These are phyloP conservation scores for Penicillium tannophilum DNA, from an alignment of 495 filamentous ascomycete species.

Conservation along the genomic window DNA sequence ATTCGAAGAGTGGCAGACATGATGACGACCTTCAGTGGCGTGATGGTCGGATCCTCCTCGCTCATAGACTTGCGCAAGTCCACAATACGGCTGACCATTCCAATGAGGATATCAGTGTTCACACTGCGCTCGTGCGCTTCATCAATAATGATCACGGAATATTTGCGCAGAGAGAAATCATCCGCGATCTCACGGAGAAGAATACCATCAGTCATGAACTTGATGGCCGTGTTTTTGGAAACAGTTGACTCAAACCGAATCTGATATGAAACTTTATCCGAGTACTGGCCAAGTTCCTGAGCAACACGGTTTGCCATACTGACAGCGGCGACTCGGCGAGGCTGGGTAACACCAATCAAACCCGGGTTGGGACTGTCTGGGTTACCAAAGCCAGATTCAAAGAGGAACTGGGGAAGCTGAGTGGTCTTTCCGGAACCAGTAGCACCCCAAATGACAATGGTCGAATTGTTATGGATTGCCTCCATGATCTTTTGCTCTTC, in stretches of 20 bases:
- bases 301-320: slow-evolving; percentile 93
- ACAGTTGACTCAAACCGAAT: slow-evolving; percentile 91
- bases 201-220: slow-evolving; percentile 99
- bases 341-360: slow-evolving; percentile 94
- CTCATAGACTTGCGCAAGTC: slow-evolving; percentile 70
- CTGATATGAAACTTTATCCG: slow-evolving; percentile 81
- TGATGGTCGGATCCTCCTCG: slow-evolving; percentile 60
- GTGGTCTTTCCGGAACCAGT: slow-evolving; percentile 98
- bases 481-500: slow-evolving; percentile 99
- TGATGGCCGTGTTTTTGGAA: slow-evolving; percentile 83
- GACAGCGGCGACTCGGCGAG: slow-evolving; percentile 87
- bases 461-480: slow-evolving; percentile 84
- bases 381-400: slow-evolving; percentile 90
- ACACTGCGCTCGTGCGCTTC: slow-evolving; percentile 97
- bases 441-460: slow-evolving; percentile 90
- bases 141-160: slow-evolving; percentile 92
- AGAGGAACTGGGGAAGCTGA: slow-evolving; percentile 93
- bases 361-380: slow-evolving; percentile 76
- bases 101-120: slow-evolving; percentile 96
- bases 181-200: slow-evolving; percentile 87
- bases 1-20: slow-evolving; percentile 96
- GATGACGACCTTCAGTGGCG: slow-evolving; percentile 89
- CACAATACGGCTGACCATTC: slow-evolving; percentile 91
- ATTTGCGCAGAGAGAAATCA: slow-evolving; percentile 89
- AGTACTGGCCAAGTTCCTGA: slow-evolving; percentile 73